These are phyloP conservation scores for Aspergillus intermedius DNA, from an alignment of 2,329 filamentous ascomycete genomes.

Conservation along the genomic window DNA sequence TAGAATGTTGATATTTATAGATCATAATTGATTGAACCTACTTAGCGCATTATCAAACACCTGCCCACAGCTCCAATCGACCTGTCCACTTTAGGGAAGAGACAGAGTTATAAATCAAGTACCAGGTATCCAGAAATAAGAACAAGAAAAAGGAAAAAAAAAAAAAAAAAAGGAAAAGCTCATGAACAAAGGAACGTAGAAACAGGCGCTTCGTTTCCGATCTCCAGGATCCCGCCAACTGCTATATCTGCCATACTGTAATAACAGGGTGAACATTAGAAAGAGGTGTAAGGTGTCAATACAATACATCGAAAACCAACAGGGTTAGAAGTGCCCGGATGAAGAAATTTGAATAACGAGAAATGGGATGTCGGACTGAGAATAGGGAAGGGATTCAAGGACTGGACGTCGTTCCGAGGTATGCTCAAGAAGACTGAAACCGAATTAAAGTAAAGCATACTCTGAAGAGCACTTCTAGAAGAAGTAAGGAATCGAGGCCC, in stretches of 20 bases:
- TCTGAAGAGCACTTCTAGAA: constrained; percentile 23
- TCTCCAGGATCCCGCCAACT: constrained; percentile 6
- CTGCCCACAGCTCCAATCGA: neutral
- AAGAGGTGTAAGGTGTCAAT: constrained; percentile 11
- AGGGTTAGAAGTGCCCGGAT: neutral
- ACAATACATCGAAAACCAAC: constrained; percentile 17
- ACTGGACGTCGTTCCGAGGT: neutral
- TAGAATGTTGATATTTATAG: neutral
- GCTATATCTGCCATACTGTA: constrained; percentile 7
- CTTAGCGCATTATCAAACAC: neutral
- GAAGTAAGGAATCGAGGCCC: constrained; percentile 44
- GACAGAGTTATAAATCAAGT: constrained; percentile 14
- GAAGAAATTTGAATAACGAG: neutral
- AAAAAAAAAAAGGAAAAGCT: constrained; percentile 8
- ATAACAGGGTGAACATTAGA: constrained; percentile 13
- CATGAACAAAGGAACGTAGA: constrained; percentile 3
- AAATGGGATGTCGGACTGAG: neutral
- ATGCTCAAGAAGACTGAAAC: neutral
- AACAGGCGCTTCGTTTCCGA: constrained; percentile 9
- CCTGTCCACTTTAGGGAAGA: constrained; percentile 2
- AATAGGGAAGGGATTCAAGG: neutral
- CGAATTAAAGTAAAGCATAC: neutral
- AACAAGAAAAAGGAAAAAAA: constrained; percentile 5
- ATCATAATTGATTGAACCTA: neutral
- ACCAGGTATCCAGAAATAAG: constrained; percentile 15